Evolutionary conservation across 2,329 filamentous ascomycete genomes (phyloP), one percentile per base, ranked within the genome.

Genomic region (Nigrograna mackinnonii): DNA sequence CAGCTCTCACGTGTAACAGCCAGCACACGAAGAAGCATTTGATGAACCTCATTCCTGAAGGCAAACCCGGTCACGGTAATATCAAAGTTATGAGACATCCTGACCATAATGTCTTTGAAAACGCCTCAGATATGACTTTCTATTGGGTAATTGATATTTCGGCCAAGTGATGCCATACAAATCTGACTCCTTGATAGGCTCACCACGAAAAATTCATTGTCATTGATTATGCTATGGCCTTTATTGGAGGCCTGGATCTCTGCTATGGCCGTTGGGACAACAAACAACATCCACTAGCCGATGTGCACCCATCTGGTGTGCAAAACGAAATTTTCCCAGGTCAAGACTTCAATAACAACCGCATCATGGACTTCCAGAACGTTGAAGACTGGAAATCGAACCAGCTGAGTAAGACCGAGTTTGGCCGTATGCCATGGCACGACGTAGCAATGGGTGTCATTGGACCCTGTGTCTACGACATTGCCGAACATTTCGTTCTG

Each of bases 171-270:
- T 35, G 12, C 19, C 17, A 17, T n/a, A n/a, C 6, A 19, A 26
- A 17, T 21, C 3, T 4, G 35, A 35, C 14, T n/a, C 17, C 26
- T 30, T 28, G 26, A 22, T 43, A 58, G 84, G 94, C 94, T 0
- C 94, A 99, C 64, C 94, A 99, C 65, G 94, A 99, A 60, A 99
- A 99, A 66, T 95, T 96, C 62, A 87, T 97, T 41, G 88, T 99
- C 14, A 87, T 97, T 39, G 94, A 97, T 70, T 95, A 95, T 61
- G 80, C 85, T 13, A 72, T 92, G 55, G 94, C 91, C 12, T 97
- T 97, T 61, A 92, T 97, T 44, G 94, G 94, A 39, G 94, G 94
- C 0, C 77, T 99, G 5, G 94, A 99, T 70, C 75, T 97, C 22
- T 99, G 94, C 68, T 99, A 96, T 64, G 94, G 94, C 6, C 83